Conservation (phyloP, 2,329 filamentous ascomycete genomes). For the Fusarium anthophilum region DNA sequence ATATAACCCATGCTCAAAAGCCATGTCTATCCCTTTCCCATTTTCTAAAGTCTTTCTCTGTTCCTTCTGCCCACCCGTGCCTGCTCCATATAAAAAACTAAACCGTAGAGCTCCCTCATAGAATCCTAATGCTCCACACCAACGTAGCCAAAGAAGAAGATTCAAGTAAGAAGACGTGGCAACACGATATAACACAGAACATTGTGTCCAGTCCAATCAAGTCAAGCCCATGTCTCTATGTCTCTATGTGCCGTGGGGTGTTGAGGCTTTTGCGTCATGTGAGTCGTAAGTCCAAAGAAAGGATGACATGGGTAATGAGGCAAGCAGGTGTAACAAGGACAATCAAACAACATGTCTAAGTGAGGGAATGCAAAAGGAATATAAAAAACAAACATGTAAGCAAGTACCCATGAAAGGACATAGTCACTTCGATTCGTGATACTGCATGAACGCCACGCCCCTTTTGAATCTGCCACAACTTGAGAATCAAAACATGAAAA, state of each 20-base stretch:
- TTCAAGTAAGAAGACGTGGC: not conserved
- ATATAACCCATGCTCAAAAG: not conserved
- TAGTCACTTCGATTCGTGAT: not conserved
- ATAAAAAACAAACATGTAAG: not conserved
- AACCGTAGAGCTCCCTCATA: not conserved
- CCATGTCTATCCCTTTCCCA: constrained; percentile 10
- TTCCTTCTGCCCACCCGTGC: not conserved
- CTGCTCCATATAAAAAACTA: not conserved
- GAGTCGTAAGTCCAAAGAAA: constrained; percentile 11
- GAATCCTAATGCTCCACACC: not conserved
- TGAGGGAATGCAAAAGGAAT: not conserved
- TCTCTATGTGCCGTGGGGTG: not conserved
- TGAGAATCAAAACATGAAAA: not conserved
- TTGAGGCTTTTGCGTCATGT: constrained; percentile 11
- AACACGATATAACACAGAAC: not conserved
- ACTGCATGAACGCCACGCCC: not conserved
- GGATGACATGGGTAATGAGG: not conserved
- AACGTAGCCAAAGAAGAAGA: constrained; percentile 8
- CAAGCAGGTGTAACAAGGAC: not conserved
- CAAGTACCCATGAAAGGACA: constrained; percentile 4
- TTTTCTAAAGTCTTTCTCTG: not conserved
- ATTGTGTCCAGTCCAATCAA: not conserved
- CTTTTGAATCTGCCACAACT: not conserved
- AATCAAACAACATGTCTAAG: not conserved
- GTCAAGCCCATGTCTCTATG: not conserved